Percentiles rank a stretch among this genome's conserved stretches.
Evolutionary conservation across 2,329 filamentous ascomycete genomes (phyloP).

Genomic region (Pseudocercospora pini-densiflorae): DNA sequence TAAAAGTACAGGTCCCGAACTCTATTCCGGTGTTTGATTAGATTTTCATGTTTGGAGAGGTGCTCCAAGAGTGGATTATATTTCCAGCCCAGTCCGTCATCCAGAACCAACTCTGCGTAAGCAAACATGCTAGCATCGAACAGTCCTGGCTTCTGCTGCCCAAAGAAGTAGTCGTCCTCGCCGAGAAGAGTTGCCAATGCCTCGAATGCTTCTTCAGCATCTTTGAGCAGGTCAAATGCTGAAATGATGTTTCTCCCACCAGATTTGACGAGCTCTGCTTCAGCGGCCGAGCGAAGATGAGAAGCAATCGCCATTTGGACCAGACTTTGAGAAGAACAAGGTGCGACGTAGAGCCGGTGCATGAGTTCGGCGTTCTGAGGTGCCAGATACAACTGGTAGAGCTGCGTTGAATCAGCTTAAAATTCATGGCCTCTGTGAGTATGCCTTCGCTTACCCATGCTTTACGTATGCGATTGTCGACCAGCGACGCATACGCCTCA

Average conservation of each 20-base stretch:
- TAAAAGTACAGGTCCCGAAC: slow-evolving; percentile 59
- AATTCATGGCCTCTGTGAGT: not conserved
- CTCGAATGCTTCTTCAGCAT: slow-evolving; percentile 66
- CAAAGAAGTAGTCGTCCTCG: slow-evolving; percentile 66
- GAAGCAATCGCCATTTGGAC: slow-evolving; percentile 67
- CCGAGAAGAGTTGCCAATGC: slow-evolving; percentile 65
- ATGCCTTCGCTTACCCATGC: slow-evolving; percentile 69
- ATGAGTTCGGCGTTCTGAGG: slow-evolving; percentile 71
- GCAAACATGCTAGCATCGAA: slow-evolving; percentile 92
- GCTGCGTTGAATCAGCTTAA: slow-evolving; percentile 45
- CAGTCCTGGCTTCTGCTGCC: slow-evolving; percentile 62
- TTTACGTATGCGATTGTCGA: slow-evolving; percentile 77
- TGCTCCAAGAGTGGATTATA: slow-evolving; percentile 64
- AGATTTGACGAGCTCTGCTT: slow-evolving; percentile 71
- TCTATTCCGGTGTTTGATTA: slow-evolving; percentile 68
- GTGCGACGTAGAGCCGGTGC: slow-evolving; percentile 69
- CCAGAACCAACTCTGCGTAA: slow-evolving; percentile 81
- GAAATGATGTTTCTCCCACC: slow-evolving; percentile 39
- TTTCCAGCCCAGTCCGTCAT: slow-evolving; percentile 66
- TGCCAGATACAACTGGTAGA: slow-evolving; percentile 81
- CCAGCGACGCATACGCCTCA: slow-evolving; percentile 77
- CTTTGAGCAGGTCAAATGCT: slow-evolving; percentile 61
- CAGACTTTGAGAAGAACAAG: slow-evolving; percentile 62
- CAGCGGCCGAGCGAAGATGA: slow-evolving; percentile 74
- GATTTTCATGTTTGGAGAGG: slow-evolving; percentile 61